phyloP scores from a whole-genome alignment of 2,329 filamentous ascomycete species.

The Aspergillus sergii region DNA sequence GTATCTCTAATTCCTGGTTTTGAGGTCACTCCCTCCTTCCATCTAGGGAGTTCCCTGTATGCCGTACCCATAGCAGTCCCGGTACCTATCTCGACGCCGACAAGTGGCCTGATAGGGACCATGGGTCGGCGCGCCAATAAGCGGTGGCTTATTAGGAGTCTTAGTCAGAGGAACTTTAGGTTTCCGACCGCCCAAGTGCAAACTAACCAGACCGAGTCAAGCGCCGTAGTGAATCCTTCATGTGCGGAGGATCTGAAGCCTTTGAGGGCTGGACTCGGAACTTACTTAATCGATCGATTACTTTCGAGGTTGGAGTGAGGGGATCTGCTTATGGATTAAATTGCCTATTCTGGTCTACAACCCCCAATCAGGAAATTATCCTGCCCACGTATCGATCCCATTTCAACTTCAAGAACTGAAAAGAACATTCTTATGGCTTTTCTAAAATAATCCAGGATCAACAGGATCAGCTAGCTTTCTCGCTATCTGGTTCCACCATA shows the following conservation, averaged over 20 bases:
- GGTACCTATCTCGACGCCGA: constrained; percentile 2
- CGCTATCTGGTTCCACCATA: neutral
- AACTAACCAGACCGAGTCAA: neutral
- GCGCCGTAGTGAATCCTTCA: neutral
- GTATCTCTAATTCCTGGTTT: neutral
- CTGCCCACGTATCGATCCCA: neutral
- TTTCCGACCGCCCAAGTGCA: neutral
- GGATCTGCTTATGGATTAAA: neutral
- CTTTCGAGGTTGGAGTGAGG: neutral
- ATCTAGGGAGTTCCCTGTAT: neutral
- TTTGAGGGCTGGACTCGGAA: neutral
- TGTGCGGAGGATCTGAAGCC: neutral
- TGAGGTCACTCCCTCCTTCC: neutral
- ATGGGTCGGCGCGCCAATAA: constrained; percentile 23
- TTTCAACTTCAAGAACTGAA: neutral
- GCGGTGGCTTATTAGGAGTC: constrained; percentile 28
- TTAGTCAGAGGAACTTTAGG: constrained; percentile 20
- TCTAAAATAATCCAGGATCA: neutral
- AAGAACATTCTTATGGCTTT: neutral
- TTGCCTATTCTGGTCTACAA: neutral
- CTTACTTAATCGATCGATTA: neutral
- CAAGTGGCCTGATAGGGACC: constrained; percentile 22
- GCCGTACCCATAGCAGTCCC: neutral
- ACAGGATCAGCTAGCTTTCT: neutral
- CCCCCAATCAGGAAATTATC: neutral